Base-by-base conservation (phyloP, 192 early-diverging fungal species). In the Chytriomyces hyalinus region DNA sequence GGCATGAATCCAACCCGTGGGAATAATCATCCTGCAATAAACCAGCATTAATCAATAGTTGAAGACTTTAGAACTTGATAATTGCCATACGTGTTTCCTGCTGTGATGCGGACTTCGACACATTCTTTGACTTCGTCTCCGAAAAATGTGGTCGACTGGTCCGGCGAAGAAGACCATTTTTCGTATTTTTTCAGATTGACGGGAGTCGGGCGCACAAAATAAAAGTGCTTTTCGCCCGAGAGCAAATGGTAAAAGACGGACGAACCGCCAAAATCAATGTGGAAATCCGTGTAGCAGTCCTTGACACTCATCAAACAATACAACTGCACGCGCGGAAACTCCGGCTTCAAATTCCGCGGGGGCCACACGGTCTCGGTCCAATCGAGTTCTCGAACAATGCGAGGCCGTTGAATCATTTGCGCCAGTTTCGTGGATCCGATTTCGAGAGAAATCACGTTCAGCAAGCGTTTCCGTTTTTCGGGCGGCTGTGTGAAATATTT, bases 1-100 rank as follows among this genome's bases (percentile, higher is more conserved):
- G 0, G 96, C 93, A 79, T 98, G 96, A 74, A 98, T 96, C 96
- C 96, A 98, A 46, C 96, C 96, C 6, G 94, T 91, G 20, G 96
- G 96, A 64, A 98, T 96, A 57, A 96, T 82, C 91, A 93, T 93
- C 57, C 80, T 68, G 75, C 46, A 17, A 49, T 4, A 48, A 11
- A 15, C 2, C 11, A 8, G 48, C 0, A 17, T 71, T 59, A 59
- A 59, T 6, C 46, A 66, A 66, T 15, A 11, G 13, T 4, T 47
- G 65, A 20, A 6, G 57, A 76, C 6, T 9, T 24, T 6, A 66
- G 6, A 24, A 3, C 4, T 6, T 13, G 68, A 80, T 69, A 50
- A 51, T 8, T 9, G 43, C 67, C 86, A 85, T 88, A 94, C 92
- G 96, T 98, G 80, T 96, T 93, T 6, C 94, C 93, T 15, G 94